Evolutionary conservation across 306 rosid species (phyloP).

Genomic region (Ochetophila trinervis): DNA sequence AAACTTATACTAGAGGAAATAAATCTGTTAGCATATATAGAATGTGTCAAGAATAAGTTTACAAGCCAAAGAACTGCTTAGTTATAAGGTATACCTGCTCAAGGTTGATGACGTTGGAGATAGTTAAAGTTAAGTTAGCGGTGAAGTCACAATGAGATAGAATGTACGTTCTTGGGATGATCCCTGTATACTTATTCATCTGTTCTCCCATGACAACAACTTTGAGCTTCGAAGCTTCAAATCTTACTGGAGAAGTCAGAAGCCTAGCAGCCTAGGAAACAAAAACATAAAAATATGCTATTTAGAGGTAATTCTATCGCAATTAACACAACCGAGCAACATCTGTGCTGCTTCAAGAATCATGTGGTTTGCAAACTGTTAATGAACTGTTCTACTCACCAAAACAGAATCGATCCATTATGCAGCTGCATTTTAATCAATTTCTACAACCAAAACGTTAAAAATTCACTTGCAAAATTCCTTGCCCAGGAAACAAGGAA

Average conservation of each 20-base stretch:
- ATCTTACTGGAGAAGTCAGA: conserved; percentile 78
- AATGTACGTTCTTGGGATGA: conserved; percentile 89
- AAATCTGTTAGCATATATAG: background rate
- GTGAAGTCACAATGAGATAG: conserved; percentile 94
- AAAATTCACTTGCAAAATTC: too few relatives aligned
- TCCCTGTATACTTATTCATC: conserved; percentile 47
- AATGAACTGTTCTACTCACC: too few relatives aligned
- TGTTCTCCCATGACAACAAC: conserved; percentile 61
- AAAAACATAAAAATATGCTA: too few relatives aligned
- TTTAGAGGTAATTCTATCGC: conserved; percentile 2
- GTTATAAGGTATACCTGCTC: conserved; percentile 62
- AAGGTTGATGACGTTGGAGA: conserved; percentile 86
- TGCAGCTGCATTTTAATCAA: too few relatives aligned
- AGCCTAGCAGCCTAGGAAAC: conserved; percentile 7
- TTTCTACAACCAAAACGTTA: too few relatives aligned
- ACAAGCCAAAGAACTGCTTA: background rate
- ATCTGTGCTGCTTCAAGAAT: background rate
- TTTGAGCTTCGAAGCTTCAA: conserved; percentile 84
- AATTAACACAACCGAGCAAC: conserved; percentile 7
- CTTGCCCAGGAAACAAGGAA: too few relatives aligned
- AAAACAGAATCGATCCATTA: too few relatives aligned
- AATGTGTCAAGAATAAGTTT: background rate
- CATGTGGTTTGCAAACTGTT: too few relatives aligned
- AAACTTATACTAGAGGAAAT: background rate
- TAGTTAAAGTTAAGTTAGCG: conserved; percentile 84